Evolutionary conservation across 139 green algal species (phyloP).

Genomic region (Raphidocelis subcapitata): DNA sequence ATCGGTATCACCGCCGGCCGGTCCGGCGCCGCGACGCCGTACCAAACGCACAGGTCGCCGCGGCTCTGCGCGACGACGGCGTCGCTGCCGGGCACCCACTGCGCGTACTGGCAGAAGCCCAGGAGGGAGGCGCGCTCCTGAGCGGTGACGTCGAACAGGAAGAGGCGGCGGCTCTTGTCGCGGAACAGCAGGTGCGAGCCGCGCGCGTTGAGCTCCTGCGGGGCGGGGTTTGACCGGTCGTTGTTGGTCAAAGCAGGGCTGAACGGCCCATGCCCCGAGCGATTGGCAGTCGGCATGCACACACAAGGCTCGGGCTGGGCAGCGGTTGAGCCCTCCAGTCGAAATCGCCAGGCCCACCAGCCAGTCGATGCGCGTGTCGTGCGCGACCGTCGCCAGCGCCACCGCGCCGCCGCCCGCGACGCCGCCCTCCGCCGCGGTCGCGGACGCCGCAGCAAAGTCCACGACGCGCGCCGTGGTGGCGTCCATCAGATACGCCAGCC

Average conservation of each 20-base stretch:
- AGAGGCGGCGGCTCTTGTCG: slow-evolving; percentile 79
- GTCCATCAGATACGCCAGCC: slow-evolving; percentile 81
- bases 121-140: slow-evolving; percentile 74
- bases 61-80: slow-evolving; percentile 80
- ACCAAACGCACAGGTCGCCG: slow-evolving; percentile 84
- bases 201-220: slow-evolving; percentile 74
- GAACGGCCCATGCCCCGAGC: neutral
- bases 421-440: neutral
- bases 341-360: too few relatives aligned
- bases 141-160: slow-evolving; percentile 65
- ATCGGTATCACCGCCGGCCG: slow-evolving; percentile 65
- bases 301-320: neutral
- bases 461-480: slow-evolving; percentile 74
- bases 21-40: slow-evolving; percentile 71
- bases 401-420: neutral
- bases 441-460: slow-evolving; percentile 53
- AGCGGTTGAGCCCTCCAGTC: too few relatives aligned
- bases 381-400: slow-evolving; percentile 61
- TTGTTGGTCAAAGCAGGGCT: too few relatives aligned
- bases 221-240: neutral
- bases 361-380: slow-evolving; percentile 73
- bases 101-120: slow-evolving; percentile 76
- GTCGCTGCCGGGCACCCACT: slow-evolving; percentile 81
- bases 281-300: neutral
- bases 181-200: slow-evolving; percentile 84